Percentiles rank a stretch among this genome's conserved stretches.
These are phyloP conservation scores for Hysterangium stoloniferum DNA, from an alignment of 768 basidiomycete species.

Conservation along the genomic window DNA sequence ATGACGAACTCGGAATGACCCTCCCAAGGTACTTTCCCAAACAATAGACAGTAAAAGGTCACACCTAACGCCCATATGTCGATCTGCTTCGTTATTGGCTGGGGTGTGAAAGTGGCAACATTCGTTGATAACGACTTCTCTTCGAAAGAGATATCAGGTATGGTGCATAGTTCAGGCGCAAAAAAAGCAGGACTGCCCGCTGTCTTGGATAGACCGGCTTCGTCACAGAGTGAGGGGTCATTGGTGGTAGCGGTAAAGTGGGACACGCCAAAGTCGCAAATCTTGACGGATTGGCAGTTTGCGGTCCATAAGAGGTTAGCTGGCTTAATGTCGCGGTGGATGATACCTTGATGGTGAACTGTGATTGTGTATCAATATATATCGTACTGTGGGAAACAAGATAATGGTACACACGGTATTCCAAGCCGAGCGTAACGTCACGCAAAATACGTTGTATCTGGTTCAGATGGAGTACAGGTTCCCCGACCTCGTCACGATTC, in stretches of 20 bases:
- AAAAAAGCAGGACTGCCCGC: slow-evolving; percentile 96
- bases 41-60: slow-evolving; percentile 90
- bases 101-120: background rate
- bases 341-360: slow-evolving; percentile 98
- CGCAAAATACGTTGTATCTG: slow-evolving; percentile 85
- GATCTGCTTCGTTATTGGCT: slow-evolving; percentile 80
- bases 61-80: slow-evolving; percentile 98
- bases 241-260: slow-evolving; percentile 79
- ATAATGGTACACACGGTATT: slow-evolving; percentile 69
- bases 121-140: slow-evolving; percentile 18
- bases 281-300: slow-evolving; percentile 87
- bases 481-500: slow-evolving; percentile 34
- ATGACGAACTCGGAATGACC: slow-evolving; percentile 59
- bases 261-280: slow-evolving; percentile 96
- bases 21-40: slow-evolving; percentile 69
- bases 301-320: slow-evolving; percentile 90
- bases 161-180: slow-evolving; percentile 88
- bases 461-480: slow-evolving; percentile 73
- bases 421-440: slow-evolving; percentile 89
- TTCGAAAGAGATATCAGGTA: slow-evolving; percentile 24
- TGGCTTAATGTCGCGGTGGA: slow-evolving; percentile 99
- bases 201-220: slow-evolving; percentile 79
- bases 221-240: slow-evolving; percentile 68
- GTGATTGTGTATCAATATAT: slow-evolving; percentile 7
- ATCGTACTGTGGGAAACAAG: slow-evolving; percentile 10